Evolutionary conservation across 805 yeast genomes (phyloP).

Genomic region (Candida rishiriensis): DNA sequence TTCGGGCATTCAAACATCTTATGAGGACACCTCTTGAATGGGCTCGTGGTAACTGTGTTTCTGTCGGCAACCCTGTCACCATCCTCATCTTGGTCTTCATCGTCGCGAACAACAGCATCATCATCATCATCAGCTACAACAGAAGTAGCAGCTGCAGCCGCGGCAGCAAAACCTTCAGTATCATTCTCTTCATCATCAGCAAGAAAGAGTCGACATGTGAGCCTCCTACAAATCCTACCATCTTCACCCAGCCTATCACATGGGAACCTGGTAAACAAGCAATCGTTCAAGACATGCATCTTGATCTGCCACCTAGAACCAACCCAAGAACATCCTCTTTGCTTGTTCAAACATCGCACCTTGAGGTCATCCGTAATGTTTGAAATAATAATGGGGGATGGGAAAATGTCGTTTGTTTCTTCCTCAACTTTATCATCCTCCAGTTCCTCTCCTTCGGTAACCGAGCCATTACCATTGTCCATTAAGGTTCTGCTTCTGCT

Average conservation of each 20-base stretch:
- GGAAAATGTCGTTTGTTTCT: constrained; percentile 30
- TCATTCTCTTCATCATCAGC: not conserved
- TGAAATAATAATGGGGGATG: constrained; percentile 55
- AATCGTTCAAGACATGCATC: constrained; percentile 41
- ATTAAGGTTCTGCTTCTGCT: too few species aligned
- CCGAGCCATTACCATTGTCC: not conserved
- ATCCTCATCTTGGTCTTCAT: too few species aligned
- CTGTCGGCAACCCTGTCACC: too few species aligned
- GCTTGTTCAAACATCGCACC: constrained; percentile 49
- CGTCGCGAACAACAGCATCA: too few species aligned
- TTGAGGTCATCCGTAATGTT: constrained; percentile 57
- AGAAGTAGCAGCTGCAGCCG: too few species aligned
- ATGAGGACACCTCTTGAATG: constrained; percentile 35
- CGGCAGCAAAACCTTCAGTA: too few species aligned
- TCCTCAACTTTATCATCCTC: constrained; percentile 8
- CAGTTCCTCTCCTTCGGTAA: not conserved
- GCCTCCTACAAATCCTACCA: constrained; percentile 13
- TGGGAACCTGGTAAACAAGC: constrained; percentile 34
- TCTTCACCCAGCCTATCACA: constrained; percentile 26
- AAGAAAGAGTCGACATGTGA: constrained; percentile 18
- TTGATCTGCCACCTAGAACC: constrained; percentile 58
- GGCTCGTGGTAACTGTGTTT: too few species aligned
- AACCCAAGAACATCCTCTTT: constrained; percentile 52
- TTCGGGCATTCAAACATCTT: constrained; percentile 30
- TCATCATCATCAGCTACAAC: too few species aligned